phyloP scores from a whole-genome alignment of 108 stramenopile genomes.

The Pseudonitzschia delicatissima region DNA sequence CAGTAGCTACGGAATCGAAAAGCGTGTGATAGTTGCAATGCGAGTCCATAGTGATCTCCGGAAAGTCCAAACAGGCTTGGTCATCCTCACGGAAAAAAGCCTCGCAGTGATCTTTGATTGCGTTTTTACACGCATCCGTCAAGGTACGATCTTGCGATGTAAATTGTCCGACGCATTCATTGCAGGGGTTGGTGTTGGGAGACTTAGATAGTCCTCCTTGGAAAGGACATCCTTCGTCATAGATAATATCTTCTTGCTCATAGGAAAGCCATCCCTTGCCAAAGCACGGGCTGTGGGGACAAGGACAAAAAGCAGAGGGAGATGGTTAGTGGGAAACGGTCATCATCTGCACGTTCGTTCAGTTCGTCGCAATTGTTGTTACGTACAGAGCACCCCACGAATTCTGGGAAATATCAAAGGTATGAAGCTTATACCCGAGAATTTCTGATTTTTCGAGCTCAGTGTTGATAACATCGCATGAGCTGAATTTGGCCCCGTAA shows the following conservation, averaged over 20 bases:
- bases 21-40: conserved; percentile 18
- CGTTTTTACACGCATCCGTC: conserved; percentile 4
- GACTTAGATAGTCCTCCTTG: not conserved
- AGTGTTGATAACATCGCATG: not conserved
- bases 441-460: not conserved
- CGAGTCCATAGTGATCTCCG: conserved; percentile 9
- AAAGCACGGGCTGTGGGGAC: too few species aligned
- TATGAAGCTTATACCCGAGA: conserved; percentile 15
- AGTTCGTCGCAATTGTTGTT: not conserved
- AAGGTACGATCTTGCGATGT: not conserved
- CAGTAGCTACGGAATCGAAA: not conserved
- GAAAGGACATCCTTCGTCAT: not conserved
- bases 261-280: too few species aligned
- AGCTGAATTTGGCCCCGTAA: not conserved
- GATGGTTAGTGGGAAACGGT: too few species aligned
- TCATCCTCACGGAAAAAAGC: conserved; percentile 11
- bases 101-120: conserved; percentile 18
- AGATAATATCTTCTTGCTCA: not conserved
- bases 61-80: conserved; percentile 27
- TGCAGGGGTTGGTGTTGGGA: not conserved
- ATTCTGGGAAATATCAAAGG: conserved; percentile 36
- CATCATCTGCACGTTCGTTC: too few species aligned
- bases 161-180: not conserved
- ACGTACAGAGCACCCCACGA: conserved; percentile 19
- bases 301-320: too few species aligned